These are phyloP conservation scores for Gillenia trifoliata DNA, from an alignment of 306 rosid genomes.

Conservation along the genomic window DNA sequence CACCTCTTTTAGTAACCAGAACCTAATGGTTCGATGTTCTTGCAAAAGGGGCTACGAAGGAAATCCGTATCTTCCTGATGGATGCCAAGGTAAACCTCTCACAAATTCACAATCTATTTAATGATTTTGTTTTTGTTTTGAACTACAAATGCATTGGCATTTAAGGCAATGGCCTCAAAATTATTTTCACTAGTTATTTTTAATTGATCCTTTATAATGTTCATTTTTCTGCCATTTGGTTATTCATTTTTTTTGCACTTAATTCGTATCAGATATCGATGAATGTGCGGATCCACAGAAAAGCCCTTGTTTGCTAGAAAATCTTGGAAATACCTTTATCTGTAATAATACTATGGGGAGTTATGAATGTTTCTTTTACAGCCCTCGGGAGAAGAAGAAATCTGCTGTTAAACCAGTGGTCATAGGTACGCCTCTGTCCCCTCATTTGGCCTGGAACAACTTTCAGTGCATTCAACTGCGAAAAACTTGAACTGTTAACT, in stretches of 20 bases:
- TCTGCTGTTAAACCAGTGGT: not conserved
- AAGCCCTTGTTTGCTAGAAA: not conserved
- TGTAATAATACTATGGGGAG: not conserved
- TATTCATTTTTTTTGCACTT: not conserved
- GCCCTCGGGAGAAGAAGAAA: not conserved
- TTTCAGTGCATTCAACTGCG: not conserved
- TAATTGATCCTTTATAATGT: not conserved
- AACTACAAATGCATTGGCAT: not conserved
- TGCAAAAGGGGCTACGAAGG: not conserved
- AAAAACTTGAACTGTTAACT: not conserved
- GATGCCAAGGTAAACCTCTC: not conserved
- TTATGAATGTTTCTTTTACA: not conserved
- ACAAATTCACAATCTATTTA: not conserved
- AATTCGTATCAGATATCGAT: not conserved
- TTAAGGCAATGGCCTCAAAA: not conserved
- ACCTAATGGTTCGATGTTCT: not conserved
- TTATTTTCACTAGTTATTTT: not conserved
- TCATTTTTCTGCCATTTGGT: not conserved
- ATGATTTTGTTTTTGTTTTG: not conserved
- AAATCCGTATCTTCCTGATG: slow-evolving; percentile 3
- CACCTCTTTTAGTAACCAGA: not conserved
- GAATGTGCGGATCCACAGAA: not conserved
- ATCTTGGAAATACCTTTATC: not conserved
- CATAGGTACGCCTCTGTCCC: not conserved
- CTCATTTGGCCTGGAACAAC: not conserved